Evolutionary conservation across 495 filamentous ascomycete species (phyloP).

Genomic region (Aspergillus heteromorphus): DNA sequence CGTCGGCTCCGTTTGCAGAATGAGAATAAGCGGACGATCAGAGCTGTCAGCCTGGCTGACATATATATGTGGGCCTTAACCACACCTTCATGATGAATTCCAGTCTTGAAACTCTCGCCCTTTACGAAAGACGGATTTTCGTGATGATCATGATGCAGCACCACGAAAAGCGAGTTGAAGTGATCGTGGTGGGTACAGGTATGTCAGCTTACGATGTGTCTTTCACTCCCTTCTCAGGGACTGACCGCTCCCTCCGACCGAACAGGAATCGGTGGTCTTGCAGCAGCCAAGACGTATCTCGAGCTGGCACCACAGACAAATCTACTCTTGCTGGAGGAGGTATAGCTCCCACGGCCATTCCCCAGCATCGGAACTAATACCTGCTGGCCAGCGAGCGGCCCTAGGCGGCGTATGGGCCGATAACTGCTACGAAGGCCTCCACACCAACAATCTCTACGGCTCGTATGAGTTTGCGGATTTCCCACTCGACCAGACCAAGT

Average conservation of each 20-base stretch:
- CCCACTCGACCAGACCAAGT: conserved; percentile 14
- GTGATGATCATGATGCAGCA: no score
- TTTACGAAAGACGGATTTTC: no score
- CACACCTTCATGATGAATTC: no score
- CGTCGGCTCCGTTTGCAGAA: no score
- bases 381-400: conserved; percentile 8
- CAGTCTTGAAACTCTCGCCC: no score
- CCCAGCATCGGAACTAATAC: not conserved
- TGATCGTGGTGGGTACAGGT: not conserved
- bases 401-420: conserved; percentile 31
- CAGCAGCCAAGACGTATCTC: conserved; percentile 28
- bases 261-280: conserved; percentile 19
- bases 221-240: not conserved
- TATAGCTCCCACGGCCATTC: not conserved
- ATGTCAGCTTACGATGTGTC: not conserved
- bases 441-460: conserved; percentile 11
- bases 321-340: conserved; percentile 20
- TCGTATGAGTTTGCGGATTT: conserved; percentile 24
- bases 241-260: not conserved
- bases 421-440: conserved; percentile 9
- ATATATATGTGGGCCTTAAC: no score
- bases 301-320: conserved; percentile 18
- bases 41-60: no score
- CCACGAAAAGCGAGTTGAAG: not conserved
- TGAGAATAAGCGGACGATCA: no score